Evolutionary conservation across 2,329 filamentous ascomycete genomes (phyloP).

Genomic region (Neurospora sp.): DNA sequence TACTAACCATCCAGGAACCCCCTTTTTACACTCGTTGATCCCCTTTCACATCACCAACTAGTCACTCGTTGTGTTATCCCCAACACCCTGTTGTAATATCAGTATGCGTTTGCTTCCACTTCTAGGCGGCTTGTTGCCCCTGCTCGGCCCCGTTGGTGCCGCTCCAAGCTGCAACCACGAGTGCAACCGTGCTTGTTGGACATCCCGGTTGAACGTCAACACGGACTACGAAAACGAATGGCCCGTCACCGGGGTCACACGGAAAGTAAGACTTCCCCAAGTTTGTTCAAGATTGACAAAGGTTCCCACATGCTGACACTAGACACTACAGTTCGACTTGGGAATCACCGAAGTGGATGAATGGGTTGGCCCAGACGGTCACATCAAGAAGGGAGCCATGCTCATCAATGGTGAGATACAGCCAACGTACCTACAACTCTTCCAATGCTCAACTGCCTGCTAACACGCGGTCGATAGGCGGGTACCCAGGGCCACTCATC

Average conservation of each 20-base stretch:
- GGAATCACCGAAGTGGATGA: slow-evolving; percentile 7
- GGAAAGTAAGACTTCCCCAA: slow-evolving; percentile 6
- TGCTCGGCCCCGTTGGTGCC: neutral
- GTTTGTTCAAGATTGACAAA: neutral
- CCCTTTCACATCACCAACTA: neutral
- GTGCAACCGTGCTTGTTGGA: slow-evolving; percentile 21
- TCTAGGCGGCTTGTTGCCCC: neutral
- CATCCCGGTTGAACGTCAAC: slow-evolving; percentile 20
- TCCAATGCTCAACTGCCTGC: neutral
- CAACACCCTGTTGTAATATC: neutral
- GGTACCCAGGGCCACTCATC: neutral
- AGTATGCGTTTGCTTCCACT: neutral
- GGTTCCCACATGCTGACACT: neutral
- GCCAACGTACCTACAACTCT: neutral
- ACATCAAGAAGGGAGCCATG: slow-evolving; percentile 8
- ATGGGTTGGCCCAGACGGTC: slow-evolving; percentile 8
- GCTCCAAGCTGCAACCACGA: slow-evolving; percentile 17
- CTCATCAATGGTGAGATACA: slow-evolving; percentile 6
- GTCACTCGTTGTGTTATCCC: neutral
- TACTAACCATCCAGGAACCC: neutral
- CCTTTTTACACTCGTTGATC: neutral
- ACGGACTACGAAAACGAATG: slow-evolving; percentile 20
- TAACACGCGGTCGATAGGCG: neutral
- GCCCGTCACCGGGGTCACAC: slow-evolving; percentile 17
- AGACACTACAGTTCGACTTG: slow-evolving; percentile 3